phyloP scores from a whole-genome alignment of 2,329 filamentous ascomycete genomes.

The Penicillium sp. region DNA sequence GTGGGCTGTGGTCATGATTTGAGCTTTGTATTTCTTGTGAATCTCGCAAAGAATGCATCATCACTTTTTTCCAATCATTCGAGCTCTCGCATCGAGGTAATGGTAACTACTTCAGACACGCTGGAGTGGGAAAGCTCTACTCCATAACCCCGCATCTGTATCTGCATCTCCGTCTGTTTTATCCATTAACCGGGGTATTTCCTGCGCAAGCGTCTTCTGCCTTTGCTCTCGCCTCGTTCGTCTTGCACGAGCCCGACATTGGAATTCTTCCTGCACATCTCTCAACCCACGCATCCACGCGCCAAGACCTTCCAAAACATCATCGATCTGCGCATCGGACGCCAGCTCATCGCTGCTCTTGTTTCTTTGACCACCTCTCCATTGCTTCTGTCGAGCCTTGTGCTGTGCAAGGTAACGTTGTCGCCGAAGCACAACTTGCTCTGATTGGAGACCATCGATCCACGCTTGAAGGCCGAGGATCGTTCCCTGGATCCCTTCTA shows the following conservation, averaged over 20 bases:
- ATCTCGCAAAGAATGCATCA: background rate
- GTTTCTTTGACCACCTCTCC: conserved; percentile 13
- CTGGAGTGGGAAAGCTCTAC: background rate
- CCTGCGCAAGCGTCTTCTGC: conserved; percentile 2
- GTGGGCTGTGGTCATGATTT: conserved; percentile 9
- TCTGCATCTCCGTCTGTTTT: background rate
- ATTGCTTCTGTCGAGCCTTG: conserved; percentile 15
- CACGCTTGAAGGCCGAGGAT: conserved; percentile 35
- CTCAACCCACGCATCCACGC: conserved; percentile 44
- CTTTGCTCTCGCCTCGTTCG: conserved; percentile 46
- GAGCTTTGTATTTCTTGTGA: conserved; percentile 12
- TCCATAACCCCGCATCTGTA: background rate
- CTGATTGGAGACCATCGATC: conserved; percentile 27
- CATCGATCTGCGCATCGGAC: conserved; percentile 25
- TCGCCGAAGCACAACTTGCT: conserved; percentile 11
- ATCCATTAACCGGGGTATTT: background rate
- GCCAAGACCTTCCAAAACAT: conserved; percentile 37
- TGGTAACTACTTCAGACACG: background rate
- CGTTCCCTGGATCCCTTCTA: conserved; percentile 36
- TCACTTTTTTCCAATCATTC: background rate
- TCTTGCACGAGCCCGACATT: conserved; percentile 55
- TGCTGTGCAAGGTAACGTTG: conserved; percentile 5
- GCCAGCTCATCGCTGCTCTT: conserved; percentile 6
- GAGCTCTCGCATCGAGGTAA: background rate
- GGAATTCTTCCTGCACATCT: conserved; percentile 41